phyloP scores from a whole-genome alignment of 495 filamentous ascomycete species.

The Antarctomyces pellizariae region DNA sequence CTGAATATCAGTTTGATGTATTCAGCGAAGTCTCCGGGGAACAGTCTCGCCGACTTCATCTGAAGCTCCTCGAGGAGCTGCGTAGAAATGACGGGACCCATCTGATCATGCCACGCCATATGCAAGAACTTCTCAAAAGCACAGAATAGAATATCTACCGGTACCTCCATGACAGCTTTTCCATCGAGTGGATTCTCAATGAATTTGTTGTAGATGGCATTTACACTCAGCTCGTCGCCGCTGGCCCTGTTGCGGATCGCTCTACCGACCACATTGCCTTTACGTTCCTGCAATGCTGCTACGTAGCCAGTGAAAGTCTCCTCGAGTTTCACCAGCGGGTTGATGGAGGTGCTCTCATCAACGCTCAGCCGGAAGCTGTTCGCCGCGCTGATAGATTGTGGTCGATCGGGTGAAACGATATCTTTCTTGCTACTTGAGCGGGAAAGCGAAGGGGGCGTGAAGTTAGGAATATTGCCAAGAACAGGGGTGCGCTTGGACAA shows the following conservation, averaged over 20 bases:
- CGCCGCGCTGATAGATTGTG: no score
- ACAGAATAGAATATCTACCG: slow-evolving; percentile 74
- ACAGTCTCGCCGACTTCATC: slow-evolving; percentile 44
- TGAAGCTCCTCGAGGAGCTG: slow-evolving; percentile 45
- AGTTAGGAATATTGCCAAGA: slow-evolving; percentile 13
- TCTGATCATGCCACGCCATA: slow-evolving; percentile 70
- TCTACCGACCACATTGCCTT: slow-evolving; percentile 64
- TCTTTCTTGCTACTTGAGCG: slow-evolving; percentile 21
- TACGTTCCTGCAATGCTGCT: slow-evolving; percentile 55
- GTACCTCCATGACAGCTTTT: slow-evolving; percentile 47
- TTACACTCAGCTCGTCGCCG: slow-evolving; percentile 57
- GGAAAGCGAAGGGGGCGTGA: slow-evolving; percentile 14
- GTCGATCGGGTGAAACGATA: slow-evolving; percentile 20
- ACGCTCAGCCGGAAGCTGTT: slow-evolving; percentile 13
- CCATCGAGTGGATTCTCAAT: slow-evolving; percentile 59
- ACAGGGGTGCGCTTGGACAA: slow-evolving; percentile 16
- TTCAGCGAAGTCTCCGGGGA: slow-evolving; percentile 63
- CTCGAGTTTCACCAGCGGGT: slow-evolving; percentile 46
- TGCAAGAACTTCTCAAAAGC: slow-evolving; percentile 88
- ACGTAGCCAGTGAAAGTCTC: slow-evolving; percentile 72
- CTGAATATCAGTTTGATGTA: slow-evolving; percentile 53
- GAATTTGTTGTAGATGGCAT: slow-evolving; percentile 77
- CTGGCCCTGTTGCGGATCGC: slow-evolving; percentile 42
- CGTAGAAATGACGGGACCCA: slow-evolving; percentile 55
- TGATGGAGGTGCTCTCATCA: slow-evolving; percentile 25